Evolutionary conservation across 192 early-diverging fungal species (phyloP).

Genomic region (Entomortierella beljakovae): DNA sequence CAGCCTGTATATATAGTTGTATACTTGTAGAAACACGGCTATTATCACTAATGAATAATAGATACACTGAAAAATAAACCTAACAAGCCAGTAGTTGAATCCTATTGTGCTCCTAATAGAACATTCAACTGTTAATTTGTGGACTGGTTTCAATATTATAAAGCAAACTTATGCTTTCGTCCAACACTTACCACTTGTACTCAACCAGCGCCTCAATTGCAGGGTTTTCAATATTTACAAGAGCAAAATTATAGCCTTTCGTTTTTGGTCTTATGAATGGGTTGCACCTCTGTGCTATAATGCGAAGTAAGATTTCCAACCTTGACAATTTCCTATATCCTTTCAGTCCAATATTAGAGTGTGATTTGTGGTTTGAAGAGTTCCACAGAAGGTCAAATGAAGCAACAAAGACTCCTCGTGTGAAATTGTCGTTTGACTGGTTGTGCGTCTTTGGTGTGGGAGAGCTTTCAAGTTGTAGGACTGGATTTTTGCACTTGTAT

Average conservation of each 20-base stretch:
- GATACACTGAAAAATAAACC: no score
- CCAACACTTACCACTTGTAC: constrained; percentile 12
- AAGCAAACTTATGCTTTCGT: no score
- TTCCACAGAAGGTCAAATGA: constrained; percentile 29
- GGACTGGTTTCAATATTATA: no score
- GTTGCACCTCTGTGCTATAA: not conserved
- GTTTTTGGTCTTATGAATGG: not conserved
- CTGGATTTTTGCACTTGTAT: constrained; percentile 13
- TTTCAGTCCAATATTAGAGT: not conserved
- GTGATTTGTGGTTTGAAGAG: not conserved
- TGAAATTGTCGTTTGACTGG: constrained; percentile 19
- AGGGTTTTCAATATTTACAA: not conserved
- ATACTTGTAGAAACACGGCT: no score
- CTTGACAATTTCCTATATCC: not conserved
- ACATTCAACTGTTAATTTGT: no score
- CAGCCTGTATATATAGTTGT: no score
- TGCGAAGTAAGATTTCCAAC: not conserved
- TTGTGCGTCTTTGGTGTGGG: not conserved
- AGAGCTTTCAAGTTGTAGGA: not conserved
- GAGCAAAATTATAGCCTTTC: not conserved
- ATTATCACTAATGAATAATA: no score
- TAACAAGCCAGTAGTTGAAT: no score
- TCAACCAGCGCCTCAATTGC: not conserved
- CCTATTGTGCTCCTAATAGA: no score
- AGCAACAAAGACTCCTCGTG: constrained; percentile 18